phyloP scores from a whole-genome alignment of 2,329 filamentous ascomycete genomes.

The Bipolaris victoriae region DNA sequence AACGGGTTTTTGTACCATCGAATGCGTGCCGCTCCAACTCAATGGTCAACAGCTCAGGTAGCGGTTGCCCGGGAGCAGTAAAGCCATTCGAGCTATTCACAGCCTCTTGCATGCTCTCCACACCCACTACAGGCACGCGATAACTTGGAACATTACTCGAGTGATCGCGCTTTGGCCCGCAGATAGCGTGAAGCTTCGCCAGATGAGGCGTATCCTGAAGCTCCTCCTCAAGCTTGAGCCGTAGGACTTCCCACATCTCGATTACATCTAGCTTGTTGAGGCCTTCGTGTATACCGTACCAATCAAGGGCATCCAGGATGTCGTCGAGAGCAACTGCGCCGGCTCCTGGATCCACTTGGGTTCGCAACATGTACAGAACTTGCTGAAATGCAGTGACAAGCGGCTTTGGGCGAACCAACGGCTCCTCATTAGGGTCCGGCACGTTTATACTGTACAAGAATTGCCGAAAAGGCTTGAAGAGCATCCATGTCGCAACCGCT shows the following conservation, averaged over 20 bases:
- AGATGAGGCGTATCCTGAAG: constrained; percentile 53
- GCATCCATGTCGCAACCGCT: constrained; percentile 63
- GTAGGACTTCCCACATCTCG: constrained; percentile 62
- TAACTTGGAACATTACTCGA: constrained; percentile 44
- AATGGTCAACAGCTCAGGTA: constrained; percentile 60
- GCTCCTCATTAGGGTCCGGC: constrained; percentile 55
- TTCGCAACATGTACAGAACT: constrained; percentile 58
- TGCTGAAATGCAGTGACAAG: constrained; percentile 59
- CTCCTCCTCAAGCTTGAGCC: constrained; percentile 60
- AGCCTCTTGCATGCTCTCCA: constrained; percentile 51
- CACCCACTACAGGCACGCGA: constrained; percentile 44
- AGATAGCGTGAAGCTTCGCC: constrained; percentile 53
- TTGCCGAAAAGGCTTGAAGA: constrained; percentile 64
- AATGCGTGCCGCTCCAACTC: constrained; percentile 65
- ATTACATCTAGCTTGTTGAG: constrained; percentile 58
- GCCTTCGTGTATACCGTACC: constrained; percentile 48
- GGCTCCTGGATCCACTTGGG: constrained; percentile 47
- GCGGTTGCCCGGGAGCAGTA: constrained; percentile 27
- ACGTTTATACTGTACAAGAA: constrained; percentile 59
- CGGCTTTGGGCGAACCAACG: constrained; percentile 57
- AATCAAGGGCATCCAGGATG: constrained; percentile 48
- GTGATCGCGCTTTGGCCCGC: constrained; percentile 51
- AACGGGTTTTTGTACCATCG: constrained; percentile 56
- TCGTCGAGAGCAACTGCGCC: constrained; percentile 44
- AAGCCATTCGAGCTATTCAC: constrained; percentile 44